phyloP scores from a whole-genome alignment of 192 early-diverging fungal species.

The Endogone sp. region DNA sequence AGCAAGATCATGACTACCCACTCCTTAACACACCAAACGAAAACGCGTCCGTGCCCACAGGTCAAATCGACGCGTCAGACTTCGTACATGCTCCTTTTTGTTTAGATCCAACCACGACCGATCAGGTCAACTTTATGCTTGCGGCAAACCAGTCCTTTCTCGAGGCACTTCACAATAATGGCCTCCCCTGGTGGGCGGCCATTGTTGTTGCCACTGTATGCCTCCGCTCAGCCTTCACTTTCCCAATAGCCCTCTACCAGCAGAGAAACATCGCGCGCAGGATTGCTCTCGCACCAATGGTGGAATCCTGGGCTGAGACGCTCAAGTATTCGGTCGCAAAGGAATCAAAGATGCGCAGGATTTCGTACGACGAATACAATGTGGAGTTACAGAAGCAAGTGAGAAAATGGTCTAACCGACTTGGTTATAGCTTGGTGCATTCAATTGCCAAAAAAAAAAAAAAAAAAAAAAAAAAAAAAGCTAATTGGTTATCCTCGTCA shows the following conservation, averaged over 20 bases:
- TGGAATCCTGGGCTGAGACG: constrained; percentile 42
- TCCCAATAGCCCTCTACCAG: constrained; percentile 59
- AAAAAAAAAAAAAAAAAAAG: background rate
- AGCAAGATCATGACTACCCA: too few species aligned
- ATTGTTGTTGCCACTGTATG: constrained; percentile 43
- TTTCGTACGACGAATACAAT: constrained; percentile 41
- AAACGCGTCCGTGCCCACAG: too few species aligned
- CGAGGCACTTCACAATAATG: constrained; percentile 33
- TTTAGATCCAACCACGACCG: too few species aligned
- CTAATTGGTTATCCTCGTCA: too few species aligned
- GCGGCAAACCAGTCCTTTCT: constrained; percentile 39
- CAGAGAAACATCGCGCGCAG: constrained; percentile 43
- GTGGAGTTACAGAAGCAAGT: constrained; percentile 43
- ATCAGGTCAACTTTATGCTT: constrained; percentile 30
- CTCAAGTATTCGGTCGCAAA: constrained; percentile 37
- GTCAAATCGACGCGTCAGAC: too few species aligned
- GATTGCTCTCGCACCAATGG: constrained; percentile 42
- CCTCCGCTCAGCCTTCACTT: constrained; percentile 42
- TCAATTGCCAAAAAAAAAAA: too few species aligned
- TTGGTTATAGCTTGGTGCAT: too few species aligned
- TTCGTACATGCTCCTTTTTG: too few species aligned
- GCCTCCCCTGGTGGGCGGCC: constrained; percentile 57
- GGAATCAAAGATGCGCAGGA: constrained; percentile 30
- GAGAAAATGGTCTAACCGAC: too few species aligned
- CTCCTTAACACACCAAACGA: too few species aligned